These are phyloP conservation scores for Colletotrichum tabaci DNA, from an alignment of 2,329 filamentous ascomycete genomes.

Conservation along the genomic window DNA sequence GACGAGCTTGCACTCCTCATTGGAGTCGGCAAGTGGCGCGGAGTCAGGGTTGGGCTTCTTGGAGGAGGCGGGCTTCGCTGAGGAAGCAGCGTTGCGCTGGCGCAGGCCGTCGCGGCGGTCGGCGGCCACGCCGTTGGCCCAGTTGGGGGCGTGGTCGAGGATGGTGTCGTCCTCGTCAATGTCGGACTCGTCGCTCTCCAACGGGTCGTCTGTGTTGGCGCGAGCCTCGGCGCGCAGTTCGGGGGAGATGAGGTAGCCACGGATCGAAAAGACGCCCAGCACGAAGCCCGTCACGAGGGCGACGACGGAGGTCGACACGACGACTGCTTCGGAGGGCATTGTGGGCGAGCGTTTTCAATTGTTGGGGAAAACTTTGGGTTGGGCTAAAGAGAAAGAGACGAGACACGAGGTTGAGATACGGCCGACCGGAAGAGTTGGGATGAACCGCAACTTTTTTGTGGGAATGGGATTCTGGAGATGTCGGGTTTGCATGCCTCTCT, in stretches of 20 bases:
- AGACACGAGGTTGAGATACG: background rate
- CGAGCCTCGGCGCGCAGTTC: conserved; percentile 70
- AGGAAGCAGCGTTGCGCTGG: conserved; percentile 47
- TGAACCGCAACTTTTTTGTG: conserved; percentile 35
- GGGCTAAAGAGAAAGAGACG: background rate
- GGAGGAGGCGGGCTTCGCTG: conserved; percentile 61
- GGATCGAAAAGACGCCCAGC: conserved; percentile 81
- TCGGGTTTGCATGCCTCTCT: conserved; percentile 5
- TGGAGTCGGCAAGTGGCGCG: conserved; percentile 53
- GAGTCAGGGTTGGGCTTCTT: conserved; percentile 45
- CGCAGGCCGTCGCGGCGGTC: conserved; percentile 72
- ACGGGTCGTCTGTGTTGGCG: conserved; percentile 70
- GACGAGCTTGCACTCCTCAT: conserved; percentile 94
- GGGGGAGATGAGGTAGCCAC: conserved; percentile 72
- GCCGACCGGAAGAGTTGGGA: conserved; percentile 21
- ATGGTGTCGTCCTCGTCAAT: conserved; percentile 72
- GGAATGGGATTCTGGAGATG: conserved; percentile 26
- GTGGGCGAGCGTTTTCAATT: background rate
- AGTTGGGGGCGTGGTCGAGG: conserved; percentile 78
- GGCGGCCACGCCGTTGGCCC: conserved; percentile 73
- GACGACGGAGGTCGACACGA: conserved; percentile 81
- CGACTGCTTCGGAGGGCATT: conserved; percentile 55
- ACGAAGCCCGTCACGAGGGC: conserved; percentile 85
- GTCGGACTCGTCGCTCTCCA: conserved; percentile 80
- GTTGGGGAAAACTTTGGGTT: background rate